A percentile compares a stretch with the other conserved stretches of the same genome.
phyloP scores from a whole-genome alignment of 306 rosid genomes.

The Mucuna pruriens region DNA sequence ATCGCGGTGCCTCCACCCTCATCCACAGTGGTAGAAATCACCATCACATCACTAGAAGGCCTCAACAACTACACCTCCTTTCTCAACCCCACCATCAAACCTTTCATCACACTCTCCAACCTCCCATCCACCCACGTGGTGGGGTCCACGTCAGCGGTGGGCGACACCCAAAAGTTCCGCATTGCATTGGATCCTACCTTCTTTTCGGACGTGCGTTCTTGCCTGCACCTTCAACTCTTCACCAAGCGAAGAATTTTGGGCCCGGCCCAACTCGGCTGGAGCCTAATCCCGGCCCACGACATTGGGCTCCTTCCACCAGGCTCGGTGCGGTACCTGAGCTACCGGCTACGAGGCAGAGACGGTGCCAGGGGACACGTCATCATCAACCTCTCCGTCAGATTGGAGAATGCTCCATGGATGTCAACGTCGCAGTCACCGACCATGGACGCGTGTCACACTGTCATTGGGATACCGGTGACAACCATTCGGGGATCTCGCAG shows the following conservation, averaged over 20 bases:
- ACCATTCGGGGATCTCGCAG: neutral
- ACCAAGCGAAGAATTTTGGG: conserved; percentile 59
- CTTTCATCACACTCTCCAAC: conserved; percentile 60
- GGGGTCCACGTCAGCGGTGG: neutral
- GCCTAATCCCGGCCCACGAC: conserved; percentile 58
- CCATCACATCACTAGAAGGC: conserved; percentile 55
- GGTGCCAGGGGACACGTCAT: conserved; percentile 54
- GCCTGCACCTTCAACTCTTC: conserved; percentile 52
- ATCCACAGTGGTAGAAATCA: conserved; percentile 50
- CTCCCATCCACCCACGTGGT: too few species aligned
- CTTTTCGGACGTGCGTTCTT: conserved; percentile 52
- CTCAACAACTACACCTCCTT: conserved; percentile 37
- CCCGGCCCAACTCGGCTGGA: conserved; percentile 56
- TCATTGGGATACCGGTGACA: conserved; percentile 63
- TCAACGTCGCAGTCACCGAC: conserved; percentile 8
- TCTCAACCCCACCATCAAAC: conserved; percentile 39
- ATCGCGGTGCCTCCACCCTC: neutral
- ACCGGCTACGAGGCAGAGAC: conserved; percentile 63
- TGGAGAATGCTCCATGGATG: conserved; percentile 19
- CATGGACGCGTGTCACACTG: conserved; percentile 44
- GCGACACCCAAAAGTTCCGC: conserved; percentile 50
- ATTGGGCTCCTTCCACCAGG: conserved; percentile 50
- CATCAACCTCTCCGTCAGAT: conserved; percentile 51
- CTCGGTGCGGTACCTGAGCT: conserved; percentile 52
- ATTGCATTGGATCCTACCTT: conserved; percentile 50